phyloP scores from a whole-genome alignment of 2,329 filamentous ascomycete species.

The Diaporthe batatas region DNA sequence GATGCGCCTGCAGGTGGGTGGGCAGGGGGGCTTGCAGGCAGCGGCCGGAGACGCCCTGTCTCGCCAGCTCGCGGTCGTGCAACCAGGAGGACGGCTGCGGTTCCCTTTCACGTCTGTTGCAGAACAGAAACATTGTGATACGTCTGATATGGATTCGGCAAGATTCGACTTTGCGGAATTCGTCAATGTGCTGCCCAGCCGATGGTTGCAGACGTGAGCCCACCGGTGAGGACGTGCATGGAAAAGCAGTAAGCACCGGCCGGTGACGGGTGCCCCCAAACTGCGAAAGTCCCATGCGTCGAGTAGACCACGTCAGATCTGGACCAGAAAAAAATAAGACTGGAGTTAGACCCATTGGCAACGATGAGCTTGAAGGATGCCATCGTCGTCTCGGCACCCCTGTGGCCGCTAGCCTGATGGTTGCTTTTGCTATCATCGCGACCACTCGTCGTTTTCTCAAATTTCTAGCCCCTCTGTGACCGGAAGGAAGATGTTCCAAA shows the following conservation, averaged over 20 bases:
- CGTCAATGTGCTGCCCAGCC: slow-evolving; percentile 5
- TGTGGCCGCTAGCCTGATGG: slow-evolving; percentile 1
- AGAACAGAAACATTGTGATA: slow-evolving; percentile 8
- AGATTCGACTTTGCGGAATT: slow-evolving; percentile 1
- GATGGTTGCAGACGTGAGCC: slow-evolving; percentile 1
- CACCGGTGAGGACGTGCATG: slow-evolving; percentile 27
- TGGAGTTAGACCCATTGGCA: slow-evolving; percentile 11
- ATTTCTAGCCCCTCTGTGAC: background rate
- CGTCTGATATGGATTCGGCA: slow-evolving; percentile 21
- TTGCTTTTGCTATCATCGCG: slow-evolving; percentile 14
- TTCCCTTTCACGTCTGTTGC: background rate
- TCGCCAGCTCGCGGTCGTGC: slow-evolving; percentile 19
- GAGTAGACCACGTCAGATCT: background rate
- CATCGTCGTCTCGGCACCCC: slow-evolving; percentile 15
- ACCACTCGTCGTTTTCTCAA: background rate
- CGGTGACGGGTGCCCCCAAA: slow-evolving; percentile 11
- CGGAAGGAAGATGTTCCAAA: slow-evolving; percentile 9
- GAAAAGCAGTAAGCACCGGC: slow-evolving; percentile 11
- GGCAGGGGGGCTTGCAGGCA: background rate
- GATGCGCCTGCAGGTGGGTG: slow-evolving; percentile 5
- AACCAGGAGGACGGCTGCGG: slow-evolving; percentile 20
- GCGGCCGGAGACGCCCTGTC: slow-evolving; percentile 26
- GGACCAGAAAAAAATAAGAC: slow-evolving; percentile 28
- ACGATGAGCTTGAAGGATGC: slow-evolving; percentile 9
- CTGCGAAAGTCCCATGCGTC: background rate